phyloP scores from a whole-genome alignment of 257 asterid species.

The Osmanthus fragrans region DNA sequence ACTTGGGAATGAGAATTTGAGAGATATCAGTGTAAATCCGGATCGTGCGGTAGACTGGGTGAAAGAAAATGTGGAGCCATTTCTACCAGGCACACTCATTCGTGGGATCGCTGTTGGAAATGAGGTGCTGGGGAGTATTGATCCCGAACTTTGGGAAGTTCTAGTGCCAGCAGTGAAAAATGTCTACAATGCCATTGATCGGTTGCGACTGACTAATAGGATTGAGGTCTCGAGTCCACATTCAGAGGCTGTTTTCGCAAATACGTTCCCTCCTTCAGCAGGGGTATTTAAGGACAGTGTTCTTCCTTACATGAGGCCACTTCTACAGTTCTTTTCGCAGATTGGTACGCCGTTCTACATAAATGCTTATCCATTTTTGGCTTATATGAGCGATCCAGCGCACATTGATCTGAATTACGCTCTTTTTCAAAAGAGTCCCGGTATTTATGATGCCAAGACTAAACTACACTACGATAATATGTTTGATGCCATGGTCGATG shows the following conservation, averaged over 20 bases:
- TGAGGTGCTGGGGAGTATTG: slow-evolving; percentile 64
- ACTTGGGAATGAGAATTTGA: slow-evolving; percentile 51
- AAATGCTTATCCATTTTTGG: slow-evolving; percentile 80
- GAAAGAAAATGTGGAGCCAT: slow-evolving; percentile 59
- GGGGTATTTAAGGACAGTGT: slow-evolving; percentile 72
- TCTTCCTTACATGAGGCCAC: slow-evolving; percentile 74
- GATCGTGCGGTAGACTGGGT: slow-evolving; percentile 71
- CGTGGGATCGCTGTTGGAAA: slow-evolving; percentile 83
- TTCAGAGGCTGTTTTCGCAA: slow-evolving; percentile 67
- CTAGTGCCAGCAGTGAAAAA: slow-evolving; percentile 71
- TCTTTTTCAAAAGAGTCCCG: slow-evolving; percentile 36
- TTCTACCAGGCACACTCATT: slow-evolving; percentile 58
- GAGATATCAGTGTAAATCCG: slow-evolving; percentile 48
- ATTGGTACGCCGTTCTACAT: slow-evolving; percentile 77
- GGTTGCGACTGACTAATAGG: slow-evolving; percentile 31
- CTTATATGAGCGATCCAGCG: slow-evolving; percentile 60
- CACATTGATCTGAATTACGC: slow-evolving; percentile 73
- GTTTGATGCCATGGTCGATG: slow-evolving; percentile 85
- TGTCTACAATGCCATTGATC: slow-evolving; percentile 62
- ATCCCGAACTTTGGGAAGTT: slow-evolving; percentile 64
- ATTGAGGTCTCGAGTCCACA: slow-evolving; percentile 88
- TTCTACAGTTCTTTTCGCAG: slow-evolving; percentile 57
- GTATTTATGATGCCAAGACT: slow-evolving; percentile 56
- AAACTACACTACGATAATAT: slow-evolving; percentile 73
- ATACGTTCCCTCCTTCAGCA: slow-evolving; percentile 71